These are phyloP conservation scores for Monilinia polystroma DNA, from an alignment of 2,329 filamentous ascomycete genomes.

Conservation along the genomic window DNA sequence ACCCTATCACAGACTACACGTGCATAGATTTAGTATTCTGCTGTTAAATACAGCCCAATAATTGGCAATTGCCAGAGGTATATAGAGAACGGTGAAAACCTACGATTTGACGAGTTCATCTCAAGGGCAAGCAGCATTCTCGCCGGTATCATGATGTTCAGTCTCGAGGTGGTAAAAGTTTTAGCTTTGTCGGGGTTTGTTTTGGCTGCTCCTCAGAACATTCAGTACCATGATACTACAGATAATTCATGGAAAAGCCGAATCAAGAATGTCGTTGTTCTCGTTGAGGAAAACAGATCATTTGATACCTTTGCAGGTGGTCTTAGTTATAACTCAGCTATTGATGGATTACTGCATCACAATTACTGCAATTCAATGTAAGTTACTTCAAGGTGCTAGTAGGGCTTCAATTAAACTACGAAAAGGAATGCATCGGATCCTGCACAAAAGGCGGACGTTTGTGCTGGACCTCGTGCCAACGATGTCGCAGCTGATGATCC, in stretches of 20 bases:
- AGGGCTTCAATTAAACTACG: slow-evolving; percentile 17
- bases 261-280: slow-evolving; percentile 50
- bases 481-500: slow-evolving; percentile 46
- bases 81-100: slow-evolving; percentile 12
- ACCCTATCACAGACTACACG: slow-evolving; percentile 21
- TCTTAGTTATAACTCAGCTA: slow-evolving; percentile 41
- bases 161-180: slow-evolving; percentile 20
- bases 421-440: slow-evolving; percentile 36
- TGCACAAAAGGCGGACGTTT: slow-evolving; percentile 38
- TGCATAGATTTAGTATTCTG: slow-evolving; percentile 7
- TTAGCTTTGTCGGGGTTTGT: slow-evolving; percentile 30
- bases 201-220: slow-evolving; percentile 28
- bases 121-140: neutral
- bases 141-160: slow-evolving; percentile 18
- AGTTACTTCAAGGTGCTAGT: slow-evolving; percentile 21
- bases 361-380: slow-evolving; percentile 46
- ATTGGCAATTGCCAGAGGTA: neutral
- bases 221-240: slow-evolving; percentile 26
- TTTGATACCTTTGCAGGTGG: slow-evolving; percentile 46
- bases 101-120: neutral
- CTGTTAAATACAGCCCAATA: neutral
- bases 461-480: slow-evolving; percentile 42
- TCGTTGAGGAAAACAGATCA: slow-evolving; percentile 46
- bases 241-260: slow-evolving; percentile 38
- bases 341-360: slow-evolving; percentile 42